Percentiles rank a stretch among this genome's conserved stretches.
These are phyloP conservation scores for Clonostachys solani DNA, from an alignment of 2,329 filamentous ascomycete genomes.

Conservation along the genomic window DNA sequence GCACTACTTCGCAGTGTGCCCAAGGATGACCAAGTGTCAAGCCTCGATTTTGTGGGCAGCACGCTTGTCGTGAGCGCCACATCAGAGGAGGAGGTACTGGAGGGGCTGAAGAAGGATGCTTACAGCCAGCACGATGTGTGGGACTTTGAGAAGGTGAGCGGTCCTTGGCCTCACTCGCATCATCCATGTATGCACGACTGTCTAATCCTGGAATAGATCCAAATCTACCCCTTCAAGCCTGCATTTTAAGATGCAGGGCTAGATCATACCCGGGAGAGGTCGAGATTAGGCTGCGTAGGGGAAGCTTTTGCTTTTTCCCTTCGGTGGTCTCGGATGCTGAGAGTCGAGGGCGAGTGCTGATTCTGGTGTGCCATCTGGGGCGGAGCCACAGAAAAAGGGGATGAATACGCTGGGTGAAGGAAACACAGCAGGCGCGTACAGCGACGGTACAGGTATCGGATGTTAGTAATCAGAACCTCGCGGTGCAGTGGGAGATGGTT, in stretches of 20 bases:
- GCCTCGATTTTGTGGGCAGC: conserved; percentile 70
- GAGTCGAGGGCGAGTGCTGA: no score
- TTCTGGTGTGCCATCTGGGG: no score
- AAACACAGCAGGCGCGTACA: no score
- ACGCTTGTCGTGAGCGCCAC: conserved; percentile 64
- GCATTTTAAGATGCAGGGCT: conserved; percentile 24
- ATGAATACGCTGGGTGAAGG: no score
- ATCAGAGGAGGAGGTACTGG: conserved; percentile 64
- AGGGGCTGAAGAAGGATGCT: conserved; percentile 65
- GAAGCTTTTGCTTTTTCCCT: no score
- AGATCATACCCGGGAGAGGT: no score
- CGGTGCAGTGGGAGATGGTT: no score
- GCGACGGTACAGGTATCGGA: no score
- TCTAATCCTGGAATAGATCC: conserved; percentile 24
- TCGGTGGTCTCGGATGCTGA: no score
- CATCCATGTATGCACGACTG: background rate
- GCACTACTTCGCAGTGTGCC: conserved; percentile 65
- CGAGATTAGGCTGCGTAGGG: no score
- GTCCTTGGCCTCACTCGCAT: background rate
- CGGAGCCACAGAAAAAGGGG: no score
- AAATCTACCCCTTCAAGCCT: conserved; percentile 46
- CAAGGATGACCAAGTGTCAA: conserved; percentile 50
- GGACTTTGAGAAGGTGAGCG: conserved; percentile 65
- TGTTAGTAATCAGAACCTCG: no score
- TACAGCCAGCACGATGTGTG: conserved; percentile 72